Evolutionary conservation across 371 early-diverging fungal species (phyloP).

Genomic region (Capillidium heterosporum): DNA sequence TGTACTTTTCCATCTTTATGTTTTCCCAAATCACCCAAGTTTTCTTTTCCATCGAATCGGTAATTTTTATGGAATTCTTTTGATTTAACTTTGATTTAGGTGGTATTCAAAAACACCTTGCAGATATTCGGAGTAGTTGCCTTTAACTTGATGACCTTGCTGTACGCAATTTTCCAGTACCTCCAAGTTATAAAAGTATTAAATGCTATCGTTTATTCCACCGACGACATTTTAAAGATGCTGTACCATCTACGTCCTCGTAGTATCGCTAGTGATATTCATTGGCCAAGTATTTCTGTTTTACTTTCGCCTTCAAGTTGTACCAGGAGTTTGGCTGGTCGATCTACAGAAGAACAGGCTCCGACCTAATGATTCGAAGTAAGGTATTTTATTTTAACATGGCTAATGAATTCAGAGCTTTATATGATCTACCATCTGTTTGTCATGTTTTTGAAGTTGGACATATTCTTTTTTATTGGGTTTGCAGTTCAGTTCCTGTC

Average conservation of each 20-base stretch:
- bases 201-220: neutral
- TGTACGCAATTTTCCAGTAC: neutral
- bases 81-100: neutral
- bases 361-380: neutral
- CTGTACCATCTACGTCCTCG: neutral
- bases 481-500: neutral
- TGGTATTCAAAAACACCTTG: neutral
- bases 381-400: neutral
- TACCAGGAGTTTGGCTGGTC: neutral
- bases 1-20: neutral
- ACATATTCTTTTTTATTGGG: neutral
- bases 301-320: neutral
- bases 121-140: neutral
- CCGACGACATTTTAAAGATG: neutral
- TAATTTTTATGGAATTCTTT: neutral
- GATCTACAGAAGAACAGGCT: neutral
- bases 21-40: neutral
- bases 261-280: neutral
- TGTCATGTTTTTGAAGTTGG: neutral
- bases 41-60: neutral
- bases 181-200: neutral
- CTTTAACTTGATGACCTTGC: neutral
- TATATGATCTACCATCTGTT: neutral
- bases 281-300: neutral
- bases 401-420: neutral